Percentiles rank a stretch among this genome's conserved stretches.
Conservation (phyloP, 768 basidiomycete genomes). For the Xerocomus spinulosus region DNA sequence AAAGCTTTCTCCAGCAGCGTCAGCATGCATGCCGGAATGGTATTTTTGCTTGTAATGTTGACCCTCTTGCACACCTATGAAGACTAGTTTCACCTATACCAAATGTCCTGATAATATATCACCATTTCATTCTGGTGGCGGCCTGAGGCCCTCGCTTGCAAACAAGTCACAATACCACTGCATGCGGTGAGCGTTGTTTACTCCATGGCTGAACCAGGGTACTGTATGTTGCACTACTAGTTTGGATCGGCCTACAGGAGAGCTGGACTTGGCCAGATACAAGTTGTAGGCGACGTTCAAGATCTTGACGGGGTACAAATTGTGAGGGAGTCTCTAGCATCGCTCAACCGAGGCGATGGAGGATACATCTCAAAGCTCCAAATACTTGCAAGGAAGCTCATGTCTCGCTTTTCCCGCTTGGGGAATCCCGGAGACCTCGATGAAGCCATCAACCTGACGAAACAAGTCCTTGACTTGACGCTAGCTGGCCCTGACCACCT, state of each 20-base stretch:
- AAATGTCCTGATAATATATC: too few species aligned
- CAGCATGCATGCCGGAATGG: too few species aligned
- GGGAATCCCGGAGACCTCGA: slow-evolving; percentile 24
- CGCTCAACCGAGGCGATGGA: slow-evolving; percentile 3
- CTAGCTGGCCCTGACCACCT: slow-evolving; percentile 17
- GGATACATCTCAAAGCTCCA: slow-evolving; percentile 10
- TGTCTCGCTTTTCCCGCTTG: slow-evolving; percentile 20
- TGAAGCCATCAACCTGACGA: slow-evolving; percentile 17
- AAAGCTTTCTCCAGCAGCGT: too few species aligned
- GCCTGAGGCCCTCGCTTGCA: slow-evolving; percentile 26
- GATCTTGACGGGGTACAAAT: slow-evolving; percentile 8
- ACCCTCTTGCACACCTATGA: too few species aligned
- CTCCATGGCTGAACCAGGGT: slow-evolving; percentile 7
- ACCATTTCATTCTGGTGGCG: too few species aligned
- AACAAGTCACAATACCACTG: too few species aligned
- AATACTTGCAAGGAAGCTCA: slow-evolving; percentile 7
- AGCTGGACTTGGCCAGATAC: background rate
- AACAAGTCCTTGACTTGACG: slow-evolving; percentile 18
- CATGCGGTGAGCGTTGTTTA: too few species aligned
- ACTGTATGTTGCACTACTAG: background rate
- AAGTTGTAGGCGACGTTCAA: background rate
- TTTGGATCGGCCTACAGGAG: background rate
- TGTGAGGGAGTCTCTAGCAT: slow-evolving; percentile 9
- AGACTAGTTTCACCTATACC: too few species aligned
- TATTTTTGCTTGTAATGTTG: too few species aligned